phyloP scores from a whole-genome alignment of 2,329 filamentous ascomycete genomes.

The Aspergillus texensis region DNA sequence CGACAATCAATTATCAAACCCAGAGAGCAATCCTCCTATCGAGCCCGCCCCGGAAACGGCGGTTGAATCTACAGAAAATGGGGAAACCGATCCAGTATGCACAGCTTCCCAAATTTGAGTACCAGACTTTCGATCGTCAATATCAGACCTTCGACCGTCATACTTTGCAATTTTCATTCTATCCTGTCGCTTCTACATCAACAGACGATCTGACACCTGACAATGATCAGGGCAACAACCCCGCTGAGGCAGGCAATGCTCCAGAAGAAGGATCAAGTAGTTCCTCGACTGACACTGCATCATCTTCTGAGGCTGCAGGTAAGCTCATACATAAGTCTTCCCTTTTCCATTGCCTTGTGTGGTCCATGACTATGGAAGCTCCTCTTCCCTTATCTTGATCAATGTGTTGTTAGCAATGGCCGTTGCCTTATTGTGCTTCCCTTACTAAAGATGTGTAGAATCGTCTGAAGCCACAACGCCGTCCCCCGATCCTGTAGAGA shows the following conservation, averaged over 20 bases:
- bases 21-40: slow-evolving; percentile 22
- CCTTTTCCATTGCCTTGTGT: neutral
- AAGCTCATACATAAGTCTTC: slow-evolving; percentile 18
- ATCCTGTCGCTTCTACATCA: slow-evolving; percentile 38
- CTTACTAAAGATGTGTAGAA: slow-evolving; percentile 25
- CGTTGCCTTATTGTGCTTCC: neutral
- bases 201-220: slow-evolving; percentile 37
- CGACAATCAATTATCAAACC: slow-evolving; percentile 27
- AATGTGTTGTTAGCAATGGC: neutral
- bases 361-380: neutral
- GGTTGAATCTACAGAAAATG: slow-evolving; percentile 40
- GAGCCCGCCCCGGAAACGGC: slow-evolving; percentile 33
- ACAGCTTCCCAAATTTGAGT: slow-evolving; percentile 45
- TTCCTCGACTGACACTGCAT: slow-evolving; percentile 27
- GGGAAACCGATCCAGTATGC: slow-evolving; percentile 44
- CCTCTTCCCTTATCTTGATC: neutral
- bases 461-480: slow-evolving; percentile 31
- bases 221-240: slow-evolving; percentile 42
- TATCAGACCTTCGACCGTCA: slow-evolving; percentile 49
- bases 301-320: slow-evolving; percentile 34
- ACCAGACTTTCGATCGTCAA: slow-evolving; percentile 45
- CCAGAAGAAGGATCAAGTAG: slow-evolving; percentile 27
- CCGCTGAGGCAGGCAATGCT: slow-evolving; percentile 25
- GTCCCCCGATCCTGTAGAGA: slow-evolving; percentile 26
- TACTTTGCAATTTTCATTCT: slow-evolving; percentile 40